phyloP scores from a whole-genome alignment of 2,329 filamentous ascomycete species.

The Cladophialophora exuberans region DNA sequence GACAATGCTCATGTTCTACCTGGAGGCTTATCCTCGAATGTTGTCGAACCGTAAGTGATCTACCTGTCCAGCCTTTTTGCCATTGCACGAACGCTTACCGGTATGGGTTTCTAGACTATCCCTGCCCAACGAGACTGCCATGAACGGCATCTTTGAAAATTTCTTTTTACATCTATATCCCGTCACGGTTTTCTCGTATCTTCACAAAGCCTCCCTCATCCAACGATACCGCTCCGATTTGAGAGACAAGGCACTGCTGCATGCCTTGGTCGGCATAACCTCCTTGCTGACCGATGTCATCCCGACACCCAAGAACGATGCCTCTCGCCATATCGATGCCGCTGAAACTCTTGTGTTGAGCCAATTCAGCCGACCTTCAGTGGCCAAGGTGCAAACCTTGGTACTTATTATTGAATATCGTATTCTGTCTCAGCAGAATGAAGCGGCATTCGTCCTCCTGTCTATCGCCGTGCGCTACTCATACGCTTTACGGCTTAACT shows the following conservation, averaged over 20 bases:
- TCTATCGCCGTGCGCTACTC: conserved; percentile 40
- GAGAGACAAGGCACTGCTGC: conserved; percentile 5
- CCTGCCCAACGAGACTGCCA: no score
- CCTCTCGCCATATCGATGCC: not conserved
- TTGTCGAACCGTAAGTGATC: no score
- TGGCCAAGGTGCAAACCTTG: conserved; percentile 18
- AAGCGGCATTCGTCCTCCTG: conserved; percentile 20
- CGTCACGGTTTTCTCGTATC: no score
- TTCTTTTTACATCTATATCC: no score
- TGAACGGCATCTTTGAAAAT: no score
- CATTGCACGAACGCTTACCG: no score
- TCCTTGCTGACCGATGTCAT: not conserved
- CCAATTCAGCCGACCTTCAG: conserved; percentile 13
- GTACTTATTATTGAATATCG: conserved; percentile 16
- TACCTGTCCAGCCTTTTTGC: no score
- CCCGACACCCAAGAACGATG: not conserved
- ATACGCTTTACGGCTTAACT: conserved; percentile 53
- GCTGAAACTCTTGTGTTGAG: conserved; percentile 13
- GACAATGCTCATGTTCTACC: no score
- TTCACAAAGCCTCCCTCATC: conserved; percentile 37
- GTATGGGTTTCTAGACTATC: no score
- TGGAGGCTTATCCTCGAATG: no score
- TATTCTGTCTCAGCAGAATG: not conserved
- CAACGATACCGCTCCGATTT: conserved; percentile 16
- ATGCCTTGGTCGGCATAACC: conserved; percentile 12